Base-by-base conservation (phyloP, 192 early-diverging fungal species). In the Linnemannia exigua region DNA sequence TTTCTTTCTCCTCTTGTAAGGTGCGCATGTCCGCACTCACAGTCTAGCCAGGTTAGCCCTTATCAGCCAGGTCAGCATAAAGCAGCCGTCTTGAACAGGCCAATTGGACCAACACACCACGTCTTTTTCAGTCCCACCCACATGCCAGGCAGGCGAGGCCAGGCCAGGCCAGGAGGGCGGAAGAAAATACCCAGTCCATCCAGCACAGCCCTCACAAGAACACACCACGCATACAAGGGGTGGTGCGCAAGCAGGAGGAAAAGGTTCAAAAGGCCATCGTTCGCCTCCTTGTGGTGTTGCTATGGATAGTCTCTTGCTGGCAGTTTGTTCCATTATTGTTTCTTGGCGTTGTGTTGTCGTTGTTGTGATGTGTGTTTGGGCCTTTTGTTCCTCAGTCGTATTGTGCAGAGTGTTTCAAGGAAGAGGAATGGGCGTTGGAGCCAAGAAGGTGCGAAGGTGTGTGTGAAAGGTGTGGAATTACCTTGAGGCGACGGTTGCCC, bases 401-500 rank as follows among this genome's bases (percentile, higher is more conserved):
- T 28, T 22, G 17, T n/a, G 15, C 22, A 11, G 36, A 35, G 58
- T 31, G 58, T 63, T n/a, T 15, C 28, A 14, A 44, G 41, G 9
- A 44, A 44, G 9, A 44, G 41, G 41, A 44, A 44, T 44, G 41
- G 41, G 41, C 41, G 41, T 44, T 44, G 41, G 41, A 44, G 41
- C 9, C 9, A 9, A n/a, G n/a, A n/a, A n/a, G n/a, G n/a, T n/a
- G n/a, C n/a, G 5, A 54, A 52, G 17, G 50, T 9, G 58, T 31
- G 14, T 14, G 31, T 63, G n/a, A 33, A 54, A 35, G 41, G 36
- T 37, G 50, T 12, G 6, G 35, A 52, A 0, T 28, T 77, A 86
- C 77, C 77, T 82, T 74, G 41, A 80, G 67, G 31, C 76, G 52
- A n/a, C 76, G 72, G 38, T 85, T 86, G 20, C 83, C 80, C 79